Conservation (phyloP, 805 yeast genomes). For the Ogataea nakhonphanomensis region DNA sequence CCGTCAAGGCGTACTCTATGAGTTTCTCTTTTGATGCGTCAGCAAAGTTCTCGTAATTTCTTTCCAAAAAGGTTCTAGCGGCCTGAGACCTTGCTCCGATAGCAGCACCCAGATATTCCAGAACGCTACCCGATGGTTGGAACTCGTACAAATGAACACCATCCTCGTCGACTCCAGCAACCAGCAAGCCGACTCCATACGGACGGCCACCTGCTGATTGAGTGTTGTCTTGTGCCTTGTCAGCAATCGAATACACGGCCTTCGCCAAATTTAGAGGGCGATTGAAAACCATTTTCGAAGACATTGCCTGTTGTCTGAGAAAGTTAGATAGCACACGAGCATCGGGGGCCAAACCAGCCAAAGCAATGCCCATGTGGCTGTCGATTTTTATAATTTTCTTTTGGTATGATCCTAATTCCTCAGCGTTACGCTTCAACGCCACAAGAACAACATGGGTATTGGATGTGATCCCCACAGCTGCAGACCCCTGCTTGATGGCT, state of each 20-base stretch:
- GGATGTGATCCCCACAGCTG: constrained; percentile 91
- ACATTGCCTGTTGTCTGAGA: constrained; percentile 88
- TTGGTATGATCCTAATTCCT: constrained; percentile 95
- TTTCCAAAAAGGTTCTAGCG: constrained; percentile 91
- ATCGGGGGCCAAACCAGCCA: constrained; percentile 98
- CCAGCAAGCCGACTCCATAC: constrained; percentile 92
- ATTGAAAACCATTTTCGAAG: constrained; percentile 78
- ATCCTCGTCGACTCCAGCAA: constrained; percentile 87
- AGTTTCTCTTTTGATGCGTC: constrained; percentile 64
- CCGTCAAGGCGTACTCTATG: constrained; percentile 80
- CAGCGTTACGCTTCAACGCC: constrained; percentile 94
- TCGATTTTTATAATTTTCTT: constrained; percentile 90
- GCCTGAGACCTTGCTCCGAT: constrained; percentile 99
- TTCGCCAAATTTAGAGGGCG: constrained; percentile 79
- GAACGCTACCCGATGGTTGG: constrained; percentile 90
- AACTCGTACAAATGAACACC: constrained; percentile 95
- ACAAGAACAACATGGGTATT: constrained; percentile 85
- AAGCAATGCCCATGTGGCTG: constrained; percentile 88
- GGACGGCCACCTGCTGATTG: constrained; percentile 97
- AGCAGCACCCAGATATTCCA: constrained; percentile 90
- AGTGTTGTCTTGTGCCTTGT: constrained; percentile 95
- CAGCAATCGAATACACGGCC: constrained; percentile 85
- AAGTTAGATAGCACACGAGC: constrained; percentile 90
- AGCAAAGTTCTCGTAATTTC: constrained; percentile 68
- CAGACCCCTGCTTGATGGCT: constrained; percentile 97